phyloP scores from a whole-genome alignment of 2,329 filamentous ascomycete species.

The Diaporthe vaccinii region DNA sequence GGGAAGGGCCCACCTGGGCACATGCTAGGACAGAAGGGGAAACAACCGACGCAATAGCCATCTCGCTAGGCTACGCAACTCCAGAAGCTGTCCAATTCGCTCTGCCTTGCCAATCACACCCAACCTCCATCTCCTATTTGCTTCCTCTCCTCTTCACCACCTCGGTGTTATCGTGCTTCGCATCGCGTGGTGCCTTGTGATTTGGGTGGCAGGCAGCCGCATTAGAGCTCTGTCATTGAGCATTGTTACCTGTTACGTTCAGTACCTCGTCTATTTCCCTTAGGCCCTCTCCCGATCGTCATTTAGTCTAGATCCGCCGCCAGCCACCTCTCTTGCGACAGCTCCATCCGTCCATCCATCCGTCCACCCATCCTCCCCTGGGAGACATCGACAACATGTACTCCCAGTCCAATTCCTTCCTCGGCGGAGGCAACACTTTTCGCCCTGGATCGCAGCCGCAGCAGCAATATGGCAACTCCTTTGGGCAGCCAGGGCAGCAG shows the following conservation, averaged over 20 bases:
- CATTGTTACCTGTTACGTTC: conserved; percentile 22
- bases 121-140: conserved; percentile 35
- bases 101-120: conserved; percentile 35
- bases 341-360: not conserved
- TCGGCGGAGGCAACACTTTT: conserved; percentile 83
- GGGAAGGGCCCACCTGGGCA: not conserved
- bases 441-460: conserved; percentile 74
- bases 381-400: conserved; percentile 73
- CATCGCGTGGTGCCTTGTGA: conserved; percentile 32
- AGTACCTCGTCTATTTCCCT: conserved; percentile 30
- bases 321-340: conserved; percentile 21
- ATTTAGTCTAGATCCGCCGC: conserved; percentile 37
- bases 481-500: conserved; percentile 53
- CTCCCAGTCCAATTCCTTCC: conserved; percentile 87
- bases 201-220: conserved; percentile 34
- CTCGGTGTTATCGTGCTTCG: conserved; percentile 22
- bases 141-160: conserved; percentile 9
- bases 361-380: conserved; percentile 13
- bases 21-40: conserved; percentile 30
- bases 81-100: conserved; percentile 33
- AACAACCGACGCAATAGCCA: conserved; percentile 34
- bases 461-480: conserved; percentile 59
- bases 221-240: conserved; percentile 30
- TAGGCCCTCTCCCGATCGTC: conserved; percentile 27
- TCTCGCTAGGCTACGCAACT: conserved; percentile 30